A percentile compares a stretch with the other conserved stretches of the same genome.
These are phyloP conservation scores for Penicillium coprophilum DNA, from an alignment of 495 filamentous ascomycete species.

Conservation along the genomic window DNA sequence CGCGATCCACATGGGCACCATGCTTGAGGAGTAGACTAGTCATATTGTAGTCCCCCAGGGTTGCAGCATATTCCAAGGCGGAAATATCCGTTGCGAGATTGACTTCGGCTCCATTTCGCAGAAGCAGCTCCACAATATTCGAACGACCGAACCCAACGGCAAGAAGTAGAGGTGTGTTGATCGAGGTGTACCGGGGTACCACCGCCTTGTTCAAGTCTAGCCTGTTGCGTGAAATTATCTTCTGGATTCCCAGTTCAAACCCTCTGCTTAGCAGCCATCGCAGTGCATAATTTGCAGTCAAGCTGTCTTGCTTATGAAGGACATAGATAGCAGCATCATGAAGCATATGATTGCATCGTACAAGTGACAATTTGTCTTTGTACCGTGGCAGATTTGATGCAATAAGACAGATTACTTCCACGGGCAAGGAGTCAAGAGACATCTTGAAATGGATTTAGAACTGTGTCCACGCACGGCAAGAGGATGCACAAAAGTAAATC, in stretches of 20 bases:
- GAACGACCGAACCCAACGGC: background rate
- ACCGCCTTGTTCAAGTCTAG: background rate
- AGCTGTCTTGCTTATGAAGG: background rate
- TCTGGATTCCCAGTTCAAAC: background rate
- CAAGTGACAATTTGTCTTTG: background rate
- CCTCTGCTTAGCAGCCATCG: background rate
- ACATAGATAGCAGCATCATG: background rate
- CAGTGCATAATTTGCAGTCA: rapidly evolving
- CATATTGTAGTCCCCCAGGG: background rate
- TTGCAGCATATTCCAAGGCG: background rate
- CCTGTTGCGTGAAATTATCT: background rate
- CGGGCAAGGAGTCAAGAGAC: background rate
- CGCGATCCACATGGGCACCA: background rate
- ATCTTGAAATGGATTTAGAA: background rate
- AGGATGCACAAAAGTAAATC: background rate
- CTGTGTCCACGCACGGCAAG: background rate
- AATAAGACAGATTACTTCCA: background rate
- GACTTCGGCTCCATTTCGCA: background rate
- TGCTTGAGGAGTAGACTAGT: background rate
- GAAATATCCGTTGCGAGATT: background rate
- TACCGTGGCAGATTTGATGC: background rate
- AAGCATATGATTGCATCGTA: background rate
- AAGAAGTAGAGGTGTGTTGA: background rate
- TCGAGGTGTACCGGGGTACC: no score
- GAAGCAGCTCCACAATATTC: background rate